A percentile compares a stretch with the other conserved stretches of the same genome.
Evolutionary conservation across 202 grass and related monocot species (phyloP).

Genomic region (Setaria viridis): DNA sequence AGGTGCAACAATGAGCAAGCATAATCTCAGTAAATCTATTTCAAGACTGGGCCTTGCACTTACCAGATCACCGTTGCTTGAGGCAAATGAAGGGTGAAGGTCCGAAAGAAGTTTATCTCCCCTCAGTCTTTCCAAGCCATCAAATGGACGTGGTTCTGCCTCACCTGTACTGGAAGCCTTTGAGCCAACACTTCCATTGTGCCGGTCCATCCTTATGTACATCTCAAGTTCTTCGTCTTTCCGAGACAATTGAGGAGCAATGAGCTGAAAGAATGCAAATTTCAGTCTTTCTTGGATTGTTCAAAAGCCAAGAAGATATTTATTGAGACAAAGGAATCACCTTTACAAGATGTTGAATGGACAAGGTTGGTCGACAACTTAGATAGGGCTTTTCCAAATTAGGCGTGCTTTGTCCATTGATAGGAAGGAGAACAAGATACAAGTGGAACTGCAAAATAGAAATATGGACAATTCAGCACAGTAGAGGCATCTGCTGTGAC

Average conservation of each 20-base stretch:
- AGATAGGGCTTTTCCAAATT: conserved; percentile 83
- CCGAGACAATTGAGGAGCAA: conserved; percentile 74
- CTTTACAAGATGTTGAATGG: conserved; percentile 72
- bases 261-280: conserved; percentile 60
- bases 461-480: conserved; percentile 40
- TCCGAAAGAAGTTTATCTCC: conserved; percentile 75
- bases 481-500: conserved; percentile 19
- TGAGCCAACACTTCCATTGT: conserved; percentile 34
- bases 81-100: conserved; percentile 61
- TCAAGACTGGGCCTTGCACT: conserved; percentile 61
- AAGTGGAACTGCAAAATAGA: conserved; percentile 71
- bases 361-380: conserved; percentile 74
- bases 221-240: conserved; percentile 83
- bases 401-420: conserved; percentile 60
- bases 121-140: conserved; percentile 61
- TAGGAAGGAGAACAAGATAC: conserved; percentile 71
- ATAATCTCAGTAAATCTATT: conserved; percentile 23
- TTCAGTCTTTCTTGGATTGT: conserved; percentile 33
- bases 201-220: conserved; percentile 60
- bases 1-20: conserved; percentile 26
- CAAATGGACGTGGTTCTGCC: conserved; percentile 37
- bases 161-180: conserved; percentile 38
- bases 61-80: conserved; percentile 76
- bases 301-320: conserved; percentile 24
- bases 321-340: conserved; percentile 58